Evolutionary conservation across 2,329 filamentous ascomycete genomes (phyloP).

Genomic region (Aspergillus floridensis): DNA sequence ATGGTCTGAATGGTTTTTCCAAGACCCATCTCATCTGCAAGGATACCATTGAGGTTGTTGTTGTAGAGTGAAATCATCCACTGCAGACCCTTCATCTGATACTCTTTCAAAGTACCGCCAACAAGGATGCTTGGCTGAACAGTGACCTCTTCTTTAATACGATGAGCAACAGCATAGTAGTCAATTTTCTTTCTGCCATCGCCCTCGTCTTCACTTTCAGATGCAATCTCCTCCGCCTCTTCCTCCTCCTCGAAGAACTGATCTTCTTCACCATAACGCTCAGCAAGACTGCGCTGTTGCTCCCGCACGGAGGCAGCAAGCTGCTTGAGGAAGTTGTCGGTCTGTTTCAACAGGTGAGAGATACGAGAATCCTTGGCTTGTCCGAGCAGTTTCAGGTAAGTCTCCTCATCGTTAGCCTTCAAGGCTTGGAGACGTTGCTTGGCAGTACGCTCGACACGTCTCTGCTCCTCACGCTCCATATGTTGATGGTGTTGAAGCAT

Average conservation of each 20-base stretch:
- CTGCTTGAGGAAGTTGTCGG: constrained; percentile 94
- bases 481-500: constrained; percentile 90
- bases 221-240: constrained; percentile 65
- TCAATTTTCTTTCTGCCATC: constrained; percentile 75
- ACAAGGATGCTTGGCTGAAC: constrained; percentile 82
- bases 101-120: constrained; percentile 91
- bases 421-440: constrained; percentile 99
- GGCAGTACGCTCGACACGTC: constrained; percentile 92
- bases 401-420: constrained; percentile 98
- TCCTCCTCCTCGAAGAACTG: constrained; percentile 58
- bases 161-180: constrained; percentile 97
- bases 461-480: constrained; percentile 99
- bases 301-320: constrained; percentile 91
- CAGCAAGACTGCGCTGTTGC: constrained; percentile 80
- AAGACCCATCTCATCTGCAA: constrained; percentile 99
- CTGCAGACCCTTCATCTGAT: constrained; percentile 96
- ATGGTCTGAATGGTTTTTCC: constrained; percentile 99
- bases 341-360: constrained; percentile 92
- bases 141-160: constrained; percentile 86
- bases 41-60: constrained; percentile 98
- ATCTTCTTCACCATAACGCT: constrained; percentile 70
- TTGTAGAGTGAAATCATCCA: constrained; percentile 99
- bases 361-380: constrained; percentile 99
- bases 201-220: constrained; percentile 63
- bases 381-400: constrained; percentile 94